Base-by-base conservation (phyloP, 75 land plant genomes). In the Cupressus sempervirens region DNA sequence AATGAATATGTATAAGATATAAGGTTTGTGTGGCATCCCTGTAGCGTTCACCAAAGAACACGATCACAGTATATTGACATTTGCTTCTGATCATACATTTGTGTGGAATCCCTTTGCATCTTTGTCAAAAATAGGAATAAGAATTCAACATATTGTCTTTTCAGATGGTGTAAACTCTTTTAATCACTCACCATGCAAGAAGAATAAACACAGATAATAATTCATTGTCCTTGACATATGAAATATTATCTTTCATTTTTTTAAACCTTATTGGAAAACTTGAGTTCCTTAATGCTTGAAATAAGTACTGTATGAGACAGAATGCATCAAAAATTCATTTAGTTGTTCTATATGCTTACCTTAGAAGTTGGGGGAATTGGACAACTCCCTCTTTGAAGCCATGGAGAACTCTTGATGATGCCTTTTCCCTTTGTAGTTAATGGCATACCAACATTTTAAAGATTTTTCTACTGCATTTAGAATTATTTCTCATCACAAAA, bases 351-450 rank as follows among this genome's bases (percentile, higher is more conserved):
- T 70, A 70, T 70, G 34, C 86, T 75, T 86, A 88, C 89, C 89
- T 88, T 91, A 46, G 85, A 91, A 13, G 92, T 91, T 83, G 92
- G 15, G 92, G 86, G 70, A 91, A 91, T 26, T 80, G 83, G n/a
- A 91, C 89, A 32, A 79, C 86, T 30, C 92, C 92, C 74, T 91
- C 92, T 67, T 89, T 89, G 83, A 91, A 91, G 18, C 86, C 88
- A 29, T 75, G 80, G 29, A 91, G 85, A 45, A 76, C 87, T 58
- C 74, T 73, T 38, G 84, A 87, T 30, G 89, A 88, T 58, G 76
- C 83, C 84, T 84, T 82, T 81, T 91, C 92, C 76, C 83, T 89
- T 54, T 79, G 83, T 36, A 91, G 84, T 88, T 88, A 82, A n/a
- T 30, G 68, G 30, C 45, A 84, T 79, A 4, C 29, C 81, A 79